Evolutionary conservation across 2,329 filamentous ascomycete species (phyloP).

Genomic region (Torrubiellomyces zombiae): DNA sequence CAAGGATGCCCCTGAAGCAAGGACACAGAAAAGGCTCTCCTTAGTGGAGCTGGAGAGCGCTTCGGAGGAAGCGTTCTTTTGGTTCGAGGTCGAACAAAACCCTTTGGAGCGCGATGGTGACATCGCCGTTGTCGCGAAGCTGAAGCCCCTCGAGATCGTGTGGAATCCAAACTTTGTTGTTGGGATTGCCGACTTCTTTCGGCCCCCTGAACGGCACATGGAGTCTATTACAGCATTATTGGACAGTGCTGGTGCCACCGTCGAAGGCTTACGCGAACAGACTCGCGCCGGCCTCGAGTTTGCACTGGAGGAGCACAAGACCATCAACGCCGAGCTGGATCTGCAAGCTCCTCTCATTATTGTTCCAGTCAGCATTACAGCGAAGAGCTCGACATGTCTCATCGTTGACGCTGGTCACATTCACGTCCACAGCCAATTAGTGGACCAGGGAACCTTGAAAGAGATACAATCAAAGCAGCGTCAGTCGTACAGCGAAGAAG

Average conservation of each 20-base stretch:
- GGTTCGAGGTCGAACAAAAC: conserved; percentile 84
- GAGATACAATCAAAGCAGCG: conserved; percentile 85
- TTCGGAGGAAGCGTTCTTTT: conserved; percentile 66
- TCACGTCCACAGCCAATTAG: conserved; percentile 82
- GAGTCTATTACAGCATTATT: conserved; percentile 92
- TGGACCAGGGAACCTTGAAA: conserved; percentile 77
- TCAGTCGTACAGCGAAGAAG: conserved; percentile 72
- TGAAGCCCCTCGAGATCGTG: conserved; percentile 91
- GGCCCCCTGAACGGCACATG: conserved; percentile 92
- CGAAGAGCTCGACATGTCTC: conserved; percentile 65
- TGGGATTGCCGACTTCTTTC: conserved; percentile 87
- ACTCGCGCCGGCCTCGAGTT: conserved; percentile 92
- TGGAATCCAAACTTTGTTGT: conserved; percentile 93
- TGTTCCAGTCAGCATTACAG: conserved; percentile 80
- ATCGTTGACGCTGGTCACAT: conserved; percentile 95
- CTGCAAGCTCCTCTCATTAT: conserved; percentile 94
- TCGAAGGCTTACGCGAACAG: conserved; percentile 87
- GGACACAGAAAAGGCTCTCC: conserved; percentile 30
- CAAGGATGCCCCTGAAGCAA: conserved; percentile 57
- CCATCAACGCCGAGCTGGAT: conserved; percentile 88
- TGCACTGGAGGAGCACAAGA: conserved; percentile 93
- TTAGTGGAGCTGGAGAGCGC: conserved; percentile 35
- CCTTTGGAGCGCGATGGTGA: conserved; percentile 87
- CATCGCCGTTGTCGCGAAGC: conserved; percentile 71
- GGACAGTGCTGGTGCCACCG: conserved; percentile 88